A percentile compares a stretch with the other conserved stretches of the same genome.
Evolutionary conservation across 331 rosid genomes (phyloP).

Genomic region (Quercus lobata): DNA sequence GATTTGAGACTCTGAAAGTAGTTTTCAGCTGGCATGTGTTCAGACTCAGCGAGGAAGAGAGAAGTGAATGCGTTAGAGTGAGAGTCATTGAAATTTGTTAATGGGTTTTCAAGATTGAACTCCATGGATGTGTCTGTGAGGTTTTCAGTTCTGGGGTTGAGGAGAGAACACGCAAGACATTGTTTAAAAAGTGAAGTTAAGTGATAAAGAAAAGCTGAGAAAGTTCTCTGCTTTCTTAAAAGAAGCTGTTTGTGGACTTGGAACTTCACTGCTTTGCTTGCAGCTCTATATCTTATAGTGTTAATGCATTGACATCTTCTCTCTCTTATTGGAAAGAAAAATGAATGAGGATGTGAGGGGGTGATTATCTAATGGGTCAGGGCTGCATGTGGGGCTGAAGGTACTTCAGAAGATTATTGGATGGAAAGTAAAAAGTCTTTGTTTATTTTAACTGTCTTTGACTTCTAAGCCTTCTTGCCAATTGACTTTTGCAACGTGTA

Average conservation of each 20-base stretch:
- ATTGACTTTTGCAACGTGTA: not conserved
- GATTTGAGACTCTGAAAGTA: slow-evolving; percentile 54
- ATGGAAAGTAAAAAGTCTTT: not conserved
- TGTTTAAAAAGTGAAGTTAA: slow-evolving; percentile 6
- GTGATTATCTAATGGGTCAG: slow-evolving; percentile 35
- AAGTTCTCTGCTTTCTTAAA: slow-evolving; percentile 26
- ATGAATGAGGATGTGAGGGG: not conserved
- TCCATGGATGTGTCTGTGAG: slow-evolving; percentile 50
- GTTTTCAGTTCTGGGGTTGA: slow-evolving; percentile 7
- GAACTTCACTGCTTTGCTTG: slow-evolving; percentile 26
- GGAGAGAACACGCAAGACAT: slow-evolving; percentile 29
- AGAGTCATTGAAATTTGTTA: slow-evolving; percentile 39
- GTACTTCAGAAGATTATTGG: slow-evolving; percentile 26
- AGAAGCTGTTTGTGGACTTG: slow-evolving; percentile 30
- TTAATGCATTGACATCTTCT: slow-evolving; percentile 3
- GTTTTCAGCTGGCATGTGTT: slow-evolving; percentile 64
- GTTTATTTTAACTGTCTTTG: not conserved
- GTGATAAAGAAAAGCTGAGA: slow-evolving; percentile 22
- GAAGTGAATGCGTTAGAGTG: slow-evolving; percentile 45
- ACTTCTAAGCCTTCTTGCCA: not conserved
- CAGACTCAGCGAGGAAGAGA: slow-evolving; percentile 68
- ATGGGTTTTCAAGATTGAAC: slow-evolving; percentile 90
- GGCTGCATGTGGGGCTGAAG: slow-evolving; percentile 1
- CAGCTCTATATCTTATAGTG: slow-evolving; percentile 15
- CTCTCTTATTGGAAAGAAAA: slow-evolving; percentile 24